phyloP scores from a whole-genome alignment of 2,329 filamentous ascomycete genomes.

The Claviceps capensis region DNA sequence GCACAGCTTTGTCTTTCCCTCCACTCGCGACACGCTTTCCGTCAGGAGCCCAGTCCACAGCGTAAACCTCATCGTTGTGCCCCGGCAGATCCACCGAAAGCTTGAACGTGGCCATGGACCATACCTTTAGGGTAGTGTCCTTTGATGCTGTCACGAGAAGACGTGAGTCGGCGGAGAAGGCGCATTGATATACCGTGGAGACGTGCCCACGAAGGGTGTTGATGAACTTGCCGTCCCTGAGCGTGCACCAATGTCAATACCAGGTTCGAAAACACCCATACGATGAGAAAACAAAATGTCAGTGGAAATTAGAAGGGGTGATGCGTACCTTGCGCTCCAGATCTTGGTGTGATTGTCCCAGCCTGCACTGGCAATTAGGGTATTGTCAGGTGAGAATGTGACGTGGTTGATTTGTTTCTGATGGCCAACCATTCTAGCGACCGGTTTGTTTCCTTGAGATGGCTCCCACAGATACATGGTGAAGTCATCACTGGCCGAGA shows the following conservation, averaged over 20 bases:
- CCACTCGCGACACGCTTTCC: conserved; percentile 81
- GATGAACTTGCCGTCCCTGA: conserved; percentile 60
- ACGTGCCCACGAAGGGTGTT: conserved; percentile 79
- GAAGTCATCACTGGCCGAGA: conserved; percentile 88
- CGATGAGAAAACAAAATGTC: not conserved
- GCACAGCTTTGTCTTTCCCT: conserved; percentile 75
- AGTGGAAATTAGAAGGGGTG: no score
- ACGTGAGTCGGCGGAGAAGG: conserved; percentile 86
- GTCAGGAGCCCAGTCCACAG: conserved; percentile 89
- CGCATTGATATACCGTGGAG: conserved; percentile 81
- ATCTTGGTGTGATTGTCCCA: conserved; percentile 95
- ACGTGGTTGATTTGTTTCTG: conserved; percentile 97
- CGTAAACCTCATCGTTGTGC: conserved; percentile 86
- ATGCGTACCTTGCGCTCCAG: conserved; percentile 59
- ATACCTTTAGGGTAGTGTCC: conserved; percentile 88
- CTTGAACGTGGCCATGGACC: conserved; percentile 80
- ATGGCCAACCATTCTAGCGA: conserved; percentile 82
- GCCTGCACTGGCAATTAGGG: conserved; percentile 71
- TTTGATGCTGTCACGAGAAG: conserved; percentile 77
- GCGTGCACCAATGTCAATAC: not conserved
- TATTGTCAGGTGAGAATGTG: conserved; percentile 81
- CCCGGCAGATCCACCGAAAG: conserved; percentile 70
- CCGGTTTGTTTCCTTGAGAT: conserved; percentile 60
- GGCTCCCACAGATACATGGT: conserved; percentile 96
- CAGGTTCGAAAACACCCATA: not conserved